Evolutionary conservation across 2,329 filamentous ascomycete genomes (phyloP).

Genomic region (Ophiostoma tasmaniense): DNA sequence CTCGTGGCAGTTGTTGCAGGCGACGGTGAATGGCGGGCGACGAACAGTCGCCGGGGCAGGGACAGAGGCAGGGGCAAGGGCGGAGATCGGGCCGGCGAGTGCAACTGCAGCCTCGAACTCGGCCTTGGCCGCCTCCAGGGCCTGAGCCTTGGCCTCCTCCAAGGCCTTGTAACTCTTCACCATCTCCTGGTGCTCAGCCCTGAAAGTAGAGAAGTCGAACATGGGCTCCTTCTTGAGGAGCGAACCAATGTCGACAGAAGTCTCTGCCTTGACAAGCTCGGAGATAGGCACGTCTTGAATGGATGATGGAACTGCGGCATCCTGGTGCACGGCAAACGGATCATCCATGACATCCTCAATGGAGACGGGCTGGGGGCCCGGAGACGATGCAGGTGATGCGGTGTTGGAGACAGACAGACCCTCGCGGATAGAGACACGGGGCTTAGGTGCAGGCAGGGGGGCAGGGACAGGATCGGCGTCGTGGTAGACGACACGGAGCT

Average conservation of each 20-base stretch:
- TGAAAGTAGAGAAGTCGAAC: too few species aligned
- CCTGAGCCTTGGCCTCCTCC: not conserved
- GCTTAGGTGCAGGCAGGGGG: too few species aligned
- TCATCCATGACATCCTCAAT: conserved; percentile 42
- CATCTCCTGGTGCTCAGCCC: not conserved
- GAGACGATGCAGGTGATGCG: conserved; percentile 9
- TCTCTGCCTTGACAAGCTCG: too few species aligned
- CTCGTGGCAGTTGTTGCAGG: conserved; percentile 83
- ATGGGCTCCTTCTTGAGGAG: too few species aligned
- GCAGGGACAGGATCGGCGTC: not conserved
- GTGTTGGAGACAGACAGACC: not conserved
- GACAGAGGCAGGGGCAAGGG: not conserved
- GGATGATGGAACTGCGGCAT: too few species aligned
- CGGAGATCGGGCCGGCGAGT: not conserved
- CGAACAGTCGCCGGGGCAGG: not conserved
- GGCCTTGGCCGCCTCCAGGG: too few species aligned
- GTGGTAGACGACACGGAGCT: conserved; percentile 58
- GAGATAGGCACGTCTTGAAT: too few species aligned
- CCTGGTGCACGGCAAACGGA: not conserved
- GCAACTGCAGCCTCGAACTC: not conserved
- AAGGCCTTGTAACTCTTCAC: not conserved
- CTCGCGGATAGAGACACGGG: not conserved
- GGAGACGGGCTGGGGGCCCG: conserved; percentile 28
- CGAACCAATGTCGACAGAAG: too few species aligned
- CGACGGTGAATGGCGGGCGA: conserved; percentile 59